These are phyloP conservation scores for Chlorella variabilis DNA, from an alignment of 163 green algal species.

Conservation along the genomic window DNA sequence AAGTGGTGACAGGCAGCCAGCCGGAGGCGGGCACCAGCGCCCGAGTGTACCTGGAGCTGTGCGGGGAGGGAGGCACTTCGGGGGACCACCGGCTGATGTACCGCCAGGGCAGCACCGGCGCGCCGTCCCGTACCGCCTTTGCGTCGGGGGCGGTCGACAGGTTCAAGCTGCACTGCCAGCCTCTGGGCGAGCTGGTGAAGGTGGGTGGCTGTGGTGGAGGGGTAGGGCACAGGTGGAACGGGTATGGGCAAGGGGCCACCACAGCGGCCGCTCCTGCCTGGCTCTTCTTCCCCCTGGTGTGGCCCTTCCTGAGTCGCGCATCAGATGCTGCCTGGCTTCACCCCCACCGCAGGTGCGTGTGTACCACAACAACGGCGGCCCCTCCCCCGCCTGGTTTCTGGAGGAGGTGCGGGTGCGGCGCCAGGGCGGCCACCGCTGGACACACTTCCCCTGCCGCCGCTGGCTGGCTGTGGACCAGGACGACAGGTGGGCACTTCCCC, in stretches of 20 bases:
- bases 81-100: conserved; percentile 58
- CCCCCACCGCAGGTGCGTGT: conserved; percentile 50
- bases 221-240: not conserved
- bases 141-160: conserved; percentile 44
- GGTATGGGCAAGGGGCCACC: too few species aligned
- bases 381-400: conserved; percentile 71
- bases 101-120: not conserved
- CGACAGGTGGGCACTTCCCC: too few species aligned
- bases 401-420: conserved; percentile 67
- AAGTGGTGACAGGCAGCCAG: conserved; percentile 23
- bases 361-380: conserved; percentile 75
- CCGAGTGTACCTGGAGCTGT: conserved; percentile 45
- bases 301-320: too few species aligned
- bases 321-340: too few species aligned
- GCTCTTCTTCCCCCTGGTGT: too few species aligned
- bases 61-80: conserved; percentile 9
- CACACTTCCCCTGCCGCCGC: conserved; percentile 68
- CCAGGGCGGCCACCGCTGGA: conserved; percentile 44
- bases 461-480: conserved; percentile 71
- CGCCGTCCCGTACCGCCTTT: conserved; percentile 49
- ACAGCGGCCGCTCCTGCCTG: too few species aligned
- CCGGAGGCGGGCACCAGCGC: conserved; percentile 47
- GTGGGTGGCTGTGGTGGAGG: not conserved
- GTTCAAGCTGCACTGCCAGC: conserved; percentile 56
- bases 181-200: conserved; percentile 11